Base-by-base conservation (phyloP, 2,329 filamentous ascomycete species). In the Colletotrichum sp. region DNA sequence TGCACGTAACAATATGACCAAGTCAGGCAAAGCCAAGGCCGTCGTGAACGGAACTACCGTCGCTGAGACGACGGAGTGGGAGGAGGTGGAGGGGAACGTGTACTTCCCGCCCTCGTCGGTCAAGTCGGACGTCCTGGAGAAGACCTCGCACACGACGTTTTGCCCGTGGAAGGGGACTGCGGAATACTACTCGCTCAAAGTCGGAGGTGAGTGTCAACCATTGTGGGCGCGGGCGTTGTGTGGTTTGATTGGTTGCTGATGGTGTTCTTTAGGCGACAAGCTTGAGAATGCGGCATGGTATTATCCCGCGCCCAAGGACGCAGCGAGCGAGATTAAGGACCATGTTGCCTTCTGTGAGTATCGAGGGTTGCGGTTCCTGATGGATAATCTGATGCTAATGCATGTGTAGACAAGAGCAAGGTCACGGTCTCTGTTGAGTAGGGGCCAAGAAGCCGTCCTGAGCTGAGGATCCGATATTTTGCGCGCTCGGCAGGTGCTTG, bases 161-260 rank as follows among this genome's bases (percentile, higher is more conserved):
- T 91, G 89, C 70, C 85, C 86, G 0, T 91, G 89, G 88, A 91
- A 91, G 79, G 90, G 90, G 4, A 83, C 86, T 34, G 89, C 90
- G 6, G 87, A 83, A 57, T 91, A 91, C 79, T 91, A 91, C 79
- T 87, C 84, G 27, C 80, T 91, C 69, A 86, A 83, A 13, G 83
- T 87, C 12, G 86, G 86, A 65, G 86, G 87, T 86, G 72, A 67
- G 80, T 72, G 13, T 8, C 18, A 8, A 47, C 68, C 43, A 16
- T 9, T 27, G 8, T 57, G 9, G n/a, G 5, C 11, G 27, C 8
- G 13, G 38, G 15, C 29, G 21, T 21, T 63, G 9, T 47, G 3
- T 47, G 33, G 21, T 55, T 36, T 18, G 51, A 27, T 29, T 66
- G 18, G 24, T 47, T 24, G 36, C 21, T 66, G 31, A 73, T 21